A percentile compares a stretch with the other conserved stretches of the same genome.
These are phyloP conservation scores for Neopestalotiopsis sp. DNA, from an alignment of 2,329 filamentous ascomycete species.

Conservation along the genomic window DNA sequence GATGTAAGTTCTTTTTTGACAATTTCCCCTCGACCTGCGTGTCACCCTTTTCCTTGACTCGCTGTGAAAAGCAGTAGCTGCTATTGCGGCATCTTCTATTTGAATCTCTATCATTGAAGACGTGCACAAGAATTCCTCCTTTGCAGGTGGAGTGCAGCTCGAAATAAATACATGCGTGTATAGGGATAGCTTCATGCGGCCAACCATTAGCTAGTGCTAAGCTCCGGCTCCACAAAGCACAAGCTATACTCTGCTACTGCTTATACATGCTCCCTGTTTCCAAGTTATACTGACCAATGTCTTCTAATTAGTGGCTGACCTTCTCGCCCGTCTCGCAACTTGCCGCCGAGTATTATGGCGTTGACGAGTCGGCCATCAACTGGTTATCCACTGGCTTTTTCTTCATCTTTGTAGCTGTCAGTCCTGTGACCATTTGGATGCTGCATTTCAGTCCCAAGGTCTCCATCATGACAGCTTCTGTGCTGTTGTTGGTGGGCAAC, in stretches of 20 bases:
- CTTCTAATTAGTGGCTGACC: conserved; percentile 76
- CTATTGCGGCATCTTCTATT: too few relatives aligned
- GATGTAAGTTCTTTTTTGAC: conserved; percentile 68
- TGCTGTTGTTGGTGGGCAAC: conserved; percentile 81
- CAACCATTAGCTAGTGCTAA: neutral
- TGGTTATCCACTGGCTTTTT: conserved; percentile 91
- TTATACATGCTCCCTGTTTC: neutral
- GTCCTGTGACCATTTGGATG: conserved; percentile 76
- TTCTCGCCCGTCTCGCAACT: conserved; percentile 83
- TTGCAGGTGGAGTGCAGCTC: too few relatives aligned
- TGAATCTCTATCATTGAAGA: too few relatives aligned
- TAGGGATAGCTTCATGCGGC: too few relatives aligned
- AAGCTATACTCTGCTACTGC: conserved; percentile 1
- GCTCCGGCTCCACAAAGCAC: neutral
- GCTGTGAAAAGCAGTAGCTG: too few relatives aligned
- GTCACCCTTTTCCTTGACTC: too few relatives aligned
- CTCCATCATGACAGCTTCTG: conserved; percentile 75
- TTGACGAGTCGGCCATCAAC: conserved; percentile 80
- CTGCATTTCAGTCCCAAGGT: conserved; percentile 81
- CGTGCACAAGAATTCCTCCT: too few relatives aligned
- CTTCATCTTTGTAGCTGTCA: conserved; percentile 78
- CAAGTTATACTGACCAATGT: neutral
- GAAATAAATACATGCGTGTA: neutral
- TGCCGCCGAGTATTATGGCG: conserved; percentile 76
- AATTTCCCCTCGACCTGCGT: too few relatives aligned